Evolutionary conservation across 2,329 filamentous ascomycete genomes (phyloP), one percentile per base, ranked within the genome.

Genomic region (Corynespora cassiicola): DNA sequence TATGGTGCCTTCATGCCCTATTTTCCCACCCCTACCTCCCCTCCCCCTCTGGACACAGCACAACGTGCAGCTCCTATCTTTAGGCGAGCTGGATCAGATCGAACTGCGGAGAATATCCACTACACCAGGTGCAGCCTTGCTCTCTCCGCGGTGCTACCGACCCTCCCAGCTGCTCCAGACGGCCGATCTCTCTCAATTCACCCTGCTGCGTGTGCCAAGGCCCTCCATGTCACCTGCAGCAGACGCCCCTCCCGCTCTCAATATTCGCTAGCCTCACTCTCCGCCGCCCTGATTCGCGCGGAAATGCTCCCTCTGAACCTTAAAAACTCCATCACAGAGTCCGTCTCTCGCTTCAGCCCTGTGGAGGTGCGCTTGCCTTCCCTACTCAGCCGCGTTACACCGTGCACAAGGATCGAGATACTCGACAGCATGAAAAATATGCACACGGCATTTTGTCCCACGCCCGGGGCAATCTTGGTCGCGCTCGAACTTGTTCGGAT

Each of bases 321-420:
- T 17, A 21, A 19, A 4, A 8, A 12, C 26, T 3, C 12, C 20
- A 7, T 14, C 19, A 22, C 14, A 6, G 4, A 23, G 26, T n/a
- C 11, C 17, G 26, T 39, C 33, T 36, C 22, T 18, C 31, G 22
- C 33, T 26, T 47, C 47, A 47, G 43, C 47, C 43, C 27, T 46
- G 37, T 44, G 31, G 36, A 42, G 31, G 36, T 15, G 9, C 23
- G 10, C 31, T 20, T 47, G 14, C 43, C 42, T 41, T 44, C 39
- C 39, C 35, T 41, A 36, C 34, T 30, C 38, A 21, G 20, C 38
- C 27, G 38, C 37, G 39, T 43, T 42, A 25, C 45, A 46, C 39
- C 29, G 15, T 28, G 6, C 23, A 37, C 31, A 36, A 9, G n/a
- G n/a, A n/a, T n/a, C n/a, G n/a, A 28, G 22, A 36, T 22, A 36